Evolutionary conservation across 2,329 filamentous ascomycete species (phyloP).

Genomic region (Colletotrichum horii): DNA sequence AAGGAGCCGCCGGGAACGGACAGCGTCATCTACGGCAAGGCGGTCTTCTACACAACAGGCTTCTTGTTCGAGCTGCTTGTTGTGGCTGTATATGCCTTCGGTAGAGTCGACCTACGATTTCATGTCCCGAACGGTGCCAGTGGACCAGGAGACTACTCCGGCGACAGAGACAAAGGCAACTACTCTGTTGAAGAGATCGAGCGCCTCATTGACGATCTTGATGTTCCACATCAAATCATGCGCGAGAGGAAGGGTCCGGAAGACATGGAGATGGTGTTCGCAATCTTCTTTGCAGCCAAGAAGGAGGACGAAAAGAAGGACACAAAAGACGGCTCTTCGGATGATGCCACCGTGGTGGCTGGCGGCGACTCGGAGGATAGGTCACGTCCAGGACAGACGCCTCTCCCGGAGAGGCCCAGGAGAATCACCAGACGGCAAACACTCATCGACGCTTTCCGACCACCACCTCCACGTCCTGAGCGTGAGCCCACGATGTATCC

Average conservation of each 20-base stretch:
- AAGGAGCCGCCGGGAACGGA: conserved; percentile 24
- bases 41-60: conserved; percentile 39
- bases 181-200: conserved; percentile 23
- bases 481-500: background rate
- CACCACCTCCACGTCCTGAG: background rate
- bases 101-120: conserved; percentile 33
- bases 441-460: conserved; percentile 11
- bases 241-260: conserved; percentile 4
- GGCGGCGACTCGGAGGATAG: background rate
- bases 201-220: conserved; percentile 5
- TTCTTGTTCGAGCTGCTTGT: conserved; percentile 36
- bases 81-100: conserved; percentile 28
- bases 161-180: background rate
- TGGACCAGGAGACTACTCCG: conserved; percentile 29
- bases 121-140: conserved; percentile 34
- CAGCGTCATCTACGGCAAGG: conserved; percentile 34
- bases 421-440: conserved; percentile 17
- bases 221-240: conserved; percentile 24
- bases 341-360: background rate
- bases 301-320: background rate
- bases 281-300: conserved; percentile 17
- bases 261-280: conserved; percentile 12
- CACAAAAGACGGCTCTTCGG: background rate
- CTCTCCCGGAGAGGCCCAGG: conserved; percentile 10
- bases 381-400: background rate